Percentiles rank a stretch among this genome's conserved stretches.
phyloP scores from a whole-genome alignment of 352 stramenopile genomes.

The Lagenidium giganteum region DNA sequence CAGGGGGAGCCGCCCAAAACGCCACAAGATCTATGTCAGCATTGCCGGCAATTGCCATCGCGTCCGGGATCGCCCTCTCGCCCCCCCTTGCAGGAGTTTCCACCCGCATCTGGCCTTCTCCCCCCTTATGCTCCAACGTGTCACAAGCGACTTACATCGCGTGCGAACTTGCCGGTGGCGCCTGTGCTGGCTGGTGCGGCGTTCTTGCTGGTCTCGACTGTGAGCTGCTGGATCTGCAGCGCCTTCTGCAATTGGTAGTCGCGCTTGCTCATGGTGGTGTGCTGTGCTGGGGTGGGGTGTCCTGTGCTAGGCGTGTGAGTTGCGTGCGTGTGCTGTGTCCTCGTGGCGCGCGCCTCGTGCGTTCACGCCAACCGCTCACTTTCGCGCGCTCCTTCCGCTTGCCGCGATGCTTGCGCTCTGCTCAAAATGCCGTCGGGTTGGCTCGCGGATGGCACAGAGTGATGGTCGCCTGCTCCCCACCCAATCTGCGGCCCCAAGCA shows the following conservation, averaged over 20 bases:
- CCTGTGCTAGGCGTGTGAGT: conserved; percentile 3
- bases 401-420: conserved; percentile 3
- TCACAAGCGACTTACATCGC: too few relatives aligned
- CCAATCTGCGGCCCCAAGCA: conserved; percentile 8
- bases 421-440: conserved; percentile 6
- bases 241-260: conserved; percentile 74
- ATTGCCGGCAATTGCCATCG: too few relatives aligned
- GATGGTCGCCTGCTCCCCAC: conserved; percentile 12
- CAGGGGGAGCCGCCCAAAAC: too few relatives aligned
- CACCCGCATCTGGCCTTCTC: too few relatives aligned
- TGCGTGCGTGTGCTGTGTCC: conserved; percentile 2
- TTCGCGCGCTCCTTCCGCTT: conserved; percentile 33
- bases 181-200: conserved; percentile 11
- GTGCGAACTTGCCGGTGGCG: conserved; percentile 25
- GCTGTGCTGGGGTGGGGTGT: conserved; percentile 18
- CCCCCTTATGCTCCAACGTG: too few relatives aligned
- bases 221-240: conserved; percentile 67
- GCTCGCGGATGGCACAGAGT: conserved; percentile 18
- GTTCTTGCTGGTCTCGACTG: conserved; percentile 50
- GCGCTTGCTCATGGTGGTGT: conserved; percentile 60
- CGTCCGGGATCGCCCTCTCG: too few relatives aligned
- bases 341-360: too few relatives aligned
- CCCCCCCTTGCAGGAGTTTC: too few relatives aligned
- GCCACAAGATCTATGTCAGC: too few relatives aligned
- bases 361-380: too few relatives aligned